These are phyloP conservation scores for Halophytophthora polymorphica DNA, from an alignment of 352 stramenopile genomes.

Conservation along the genomic window DNA sequence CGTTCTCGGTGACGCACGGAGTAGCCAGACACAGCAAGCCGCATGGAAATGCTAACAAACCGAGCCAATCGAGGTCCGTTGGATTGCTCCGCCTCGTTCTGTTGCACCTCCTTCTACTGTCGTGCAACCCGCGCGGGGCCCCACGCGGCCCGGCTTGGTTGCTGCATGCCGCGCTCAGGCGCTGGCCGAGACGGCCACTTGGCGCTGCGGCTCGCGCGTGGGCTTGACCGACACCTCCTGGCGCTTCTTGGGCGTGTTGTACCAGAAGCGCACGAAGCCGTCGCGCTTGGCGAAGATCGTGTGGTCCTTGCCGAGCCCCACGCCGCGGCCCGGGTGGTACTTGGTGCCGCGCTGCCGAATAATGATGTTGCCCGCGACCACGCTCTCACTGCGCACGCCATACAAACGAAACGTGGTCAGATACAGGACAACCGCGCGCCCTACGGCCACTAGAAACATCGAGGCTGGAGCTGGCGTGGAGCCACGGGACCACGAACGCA, in stretches of 20 bases:
- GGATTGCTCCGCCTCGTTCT: too few relatives aligned
- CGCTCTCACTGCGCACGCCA: constrained; percentile 48
- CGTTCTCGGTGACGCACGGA: too few relatives aligned
- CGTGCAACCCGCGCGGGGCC: too few relatives aligned
- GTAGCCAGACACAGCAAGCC: too few relatives aligned
- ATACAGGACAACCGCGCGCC: too few relatives aligned
- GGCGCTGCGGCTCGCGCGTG: constrained; percentile 55
- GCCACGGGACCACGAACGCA: constrained; percentile 19
- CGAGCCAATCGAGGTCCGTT: too few relatives aligned
- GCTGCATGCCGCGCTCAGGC: too few relatives aligned
- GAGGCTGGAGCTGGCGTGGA: not conserved
- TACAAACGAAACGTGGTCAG: not conserved
- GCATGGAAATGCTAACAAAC: too few relatives aligned
- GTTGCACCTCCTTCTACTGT: too few relatives aligned
- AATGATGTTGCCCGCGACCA: constrained; percentile 96
- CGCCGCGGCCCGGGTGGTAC: constrained; percentile 92
- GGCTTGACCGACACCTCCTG: constrained; percentile 86
- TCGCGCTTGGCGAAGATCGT: constrained; percentile 90
- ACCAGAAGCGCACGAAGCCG: constrained; percentile 91
- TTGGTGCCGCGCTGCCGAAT: constrained; percentile 96
- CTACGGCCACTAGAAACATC: too few relatives aligned
- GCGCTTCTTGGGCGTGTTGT: constrained; percentile 80
- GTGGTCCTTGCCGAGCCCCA: constrained; percentile 93
- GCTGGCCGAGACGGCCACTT: constrained; percentile 5
- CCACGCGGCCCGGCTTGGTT: too few relatives aligned